These are phyloP conservation scores for Aspergillus hiratsukae DNA, from an alignment of 2,329 filamentous ascomycete species.

Conservation along the genomic window DNA sequence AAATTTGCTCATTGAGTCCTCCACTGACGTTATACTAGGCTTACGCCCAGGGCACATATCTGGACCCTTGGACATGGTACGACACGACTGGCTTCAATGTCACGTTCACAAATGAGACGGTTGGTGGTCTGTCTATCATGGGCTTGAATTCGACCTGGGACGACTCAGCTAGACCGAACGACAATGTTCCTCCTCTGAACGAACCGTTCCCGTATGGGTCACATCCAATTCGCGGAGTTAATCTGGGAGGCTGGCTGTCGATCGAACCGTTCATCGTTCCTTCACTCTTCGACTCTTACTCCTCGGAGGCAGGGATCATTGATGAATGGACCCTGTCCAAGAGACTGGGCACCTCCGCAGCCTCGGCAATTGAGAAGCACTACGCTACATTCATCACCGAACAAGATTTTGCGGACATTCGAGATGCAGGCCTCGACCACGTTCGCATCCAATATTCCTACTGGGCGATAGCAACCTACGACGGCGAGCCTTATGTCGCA, in stretches of 20 bases:
- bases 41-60: constrained; percentile 66
- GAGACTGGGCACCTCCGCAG: constrained; percentile 63
- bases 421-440: constrained; percentile 84
- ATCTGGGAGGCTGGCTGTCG: constrained; percentile 88
- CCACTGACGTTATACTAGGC: constrained; percentile 25
- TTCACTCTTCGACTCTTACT: constrained; percentile 73
- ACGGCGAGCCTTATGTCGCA: constrained; percentile 80
- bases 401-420: constrained; percentile 77
- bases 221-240: constrained; percentile 81
- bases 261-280: constrained; percentile 95
- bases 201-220: constrained; percentile 74
- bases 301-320: constrained; percentile 59
- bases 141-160: constrained; percentile 83
- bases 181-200: constrained; percentile 71
- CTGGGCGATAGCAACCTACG: constrained; percentile 85
- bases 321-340: constrained; percentile 81
- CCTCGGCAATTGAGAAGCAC: constrained; percentile 76
- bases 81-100: constrained; percentile 89
- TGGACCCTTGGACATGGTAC: constrained; percentile 90
- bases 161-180: constrained; percentile 72
- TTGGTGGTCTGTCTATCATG: constrained; percentile 87
- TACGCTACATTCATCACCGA: constrained; percentile 87
- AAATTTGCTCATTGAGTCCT: not conserved
- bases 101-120: constrained; percentile 79
- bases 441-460: constrained; percentile 95